Base-by-base conservation (phyloP, 2,329 filamentous ascomycete species). In the Dactylellina leptospora region DNA sequence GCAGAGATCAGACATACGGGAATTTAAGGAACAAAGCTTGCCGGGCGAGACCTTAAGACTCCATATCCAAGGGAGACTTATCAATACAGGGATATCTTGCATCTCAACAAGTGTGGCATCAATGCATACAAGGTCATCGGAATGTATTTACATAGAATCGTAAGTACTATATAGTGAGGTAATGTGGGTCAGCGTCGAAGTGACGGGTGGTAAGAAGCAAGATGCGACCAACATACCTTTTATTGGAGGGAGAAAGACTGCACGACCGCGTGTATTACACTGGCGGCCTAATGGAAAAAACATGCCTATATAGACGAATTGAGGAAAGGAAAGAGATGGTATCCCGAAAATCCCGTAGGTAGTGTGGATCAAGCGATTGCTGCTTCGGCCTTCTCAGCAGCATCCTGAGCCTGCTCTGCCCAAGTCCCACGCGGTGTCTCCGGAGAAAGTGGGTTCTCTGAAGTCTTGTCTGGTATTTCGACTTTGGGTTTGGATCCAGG, bases 381-480 rank as follows among this genome's bases (percentile, higher is more conserved):
- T n/a, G 13, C 40, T 53, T 72, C 68, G 18, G 64, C 64, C 10
- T 44, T 72, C 59, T 72, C 68, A 23, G 68, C 68, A 38, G 59
- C 68, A 45, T 64, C 68, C 38, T 72, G 68, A 44, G 61, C 69
- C 23, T 73, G 61, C 23, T 73, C 69, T 5, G 69, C 69, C 69
- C 69, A 73, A 13, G 60, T 73, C 18, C 69, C 69, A 16, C 54
- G 59, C 18, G 69, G 69, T 6, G 60, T 60, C 27, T 66, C 61
- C 3, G 69, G 60, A 23, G 63, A 61, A 20, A 73, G 30, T 4
- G 69, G 60, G 9, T 60, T 73, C 33, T 73, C 56, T n/a, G 69
- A 42, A 8, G 42, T 23, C 25, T 56, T 58, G 5, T 72, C 58
- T 20, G 36, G 22, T 10, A n/a, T 20, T 23, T 53, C 48, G 23